phyloP scores from a whole-genome alignment of 1,284 basidiomycete genomes.

The Mycena citricolor region DNA sequence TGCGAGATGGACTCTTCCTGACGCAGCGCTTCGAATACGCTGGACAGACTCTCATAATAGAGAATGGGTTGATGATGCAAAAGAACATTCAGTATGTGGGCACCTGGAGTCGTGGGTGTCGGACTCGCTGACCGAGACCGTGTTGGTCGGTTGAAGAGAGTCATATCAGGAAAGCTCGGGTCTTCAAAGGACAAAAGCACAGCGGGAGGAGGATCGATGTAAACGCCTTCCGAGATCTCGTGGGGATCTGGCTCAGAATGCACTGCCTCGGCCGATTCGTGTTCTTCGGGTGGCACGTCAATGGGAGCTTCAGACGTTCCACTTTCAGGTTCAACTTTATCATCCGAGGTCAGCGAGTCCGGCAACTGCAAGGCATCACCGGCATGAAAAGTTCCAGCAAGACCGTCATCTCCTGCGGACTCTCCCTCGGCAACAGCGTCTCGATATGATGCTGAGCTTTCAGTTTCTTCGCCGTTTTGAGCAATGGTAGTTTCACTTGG shows the following conservation, averaged over 20 bases:
- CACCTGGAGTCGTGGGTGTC: conserved; percentile 23
- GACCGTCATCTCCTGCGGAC: no score
- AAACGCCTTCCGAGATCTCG: conserved; percentile 68
- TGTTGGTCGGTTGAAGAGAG: conserved; percentile 59
- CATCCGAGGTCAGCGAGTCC: no score
- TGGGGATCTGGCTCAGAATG: conserved; percentile 46
- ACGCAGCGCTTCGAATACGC: conserved; percentile 67
- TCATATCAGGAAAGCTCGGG: conserved; percentile 43
- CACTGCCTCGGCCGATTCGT: no score
- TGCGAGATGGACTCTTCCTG: conserved; percentile 52
- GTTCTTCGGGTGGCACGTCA: no score
- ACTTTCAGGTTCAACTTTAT: no score
- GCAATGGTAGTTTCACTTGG: no score
- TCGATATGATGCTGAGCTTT: no score
- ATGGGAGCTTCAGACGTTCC: no score
- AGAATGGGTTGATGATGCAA: conserved; percentile 62
- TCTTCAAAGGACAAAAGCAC: conserved; percentile 56
- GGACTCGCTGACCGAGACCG: conserved; percentile 31
- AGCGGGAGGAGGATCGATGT: conserved; percentile 73
- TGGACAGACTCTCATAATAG: conserved; percentile 70
- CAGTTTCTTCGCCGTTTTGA: no score
- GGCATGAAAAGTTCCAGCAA: no score
- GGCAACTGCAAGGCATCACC: no score
- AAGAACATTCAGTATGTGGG: conserved; percentile 38
- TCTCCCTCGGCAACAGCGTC: no score